Conservation (phyloP, 495 filamentous ascomycete species). For the Letharia lupina region DNA sequence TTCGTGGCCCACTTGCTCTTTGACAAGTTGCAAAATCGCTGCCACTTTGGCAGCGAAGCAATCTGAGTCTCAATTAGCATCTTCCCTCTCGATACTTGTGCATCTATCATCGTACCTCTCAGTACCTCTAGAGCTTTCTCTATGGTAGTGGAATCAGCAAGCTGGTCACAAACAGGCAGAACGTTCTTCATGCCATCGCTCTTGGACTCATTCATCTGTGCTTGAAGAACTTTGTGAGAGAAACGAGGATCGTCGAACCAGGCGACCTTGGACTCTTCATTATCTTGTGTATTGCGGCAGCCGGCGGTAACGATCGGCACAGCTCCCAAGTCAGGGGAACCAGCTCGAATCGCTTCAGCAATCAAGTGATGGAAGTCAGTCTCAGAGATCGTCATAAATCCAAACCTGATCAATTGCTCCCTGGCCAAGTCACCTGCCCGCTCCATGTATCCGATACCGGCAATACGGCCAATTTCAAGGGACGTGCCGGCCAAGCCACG, state of each 20-base stretch:
- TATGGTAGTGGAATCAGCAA: constrained; percentile 21
- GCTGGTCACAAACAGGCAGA: constrained; percentile 21
- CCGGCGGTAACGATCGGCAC: not conserved
- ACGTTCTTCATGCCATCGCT: constrained; percentile 16
- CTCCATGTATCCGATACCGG: constrained; percentile 45
- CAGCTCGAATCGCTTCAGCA: constrained; percentile 44
- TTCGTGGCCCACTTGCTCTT: not conserved
- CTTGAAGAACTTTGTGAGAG: constrained; percentile 11
- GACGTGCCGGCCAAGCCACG: constrained; percentile 24
- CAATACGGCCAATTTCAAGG: constrained; percentile 19
- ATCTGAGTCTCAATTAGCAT: not conserved
- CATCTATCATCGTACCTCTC: not conserved
- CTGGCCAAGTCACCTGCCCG: constrained; percentile 17
- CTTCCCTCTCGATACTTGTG: not conserved
- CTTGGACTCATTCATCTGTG: too few species aligned
- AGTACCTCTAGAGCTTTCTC: constrained; percentile 21
- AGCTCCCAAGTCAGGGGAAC: constrained; percentile 11
- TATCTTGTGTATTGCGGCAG: constrained; percentile 4
- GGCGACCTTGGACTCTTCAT: not conserved
- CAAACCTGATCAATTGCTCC: constrained; percentile 22
- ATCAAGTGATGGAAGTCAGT: constrained; percentile 36
- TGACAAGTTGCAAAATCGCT: not conserved
- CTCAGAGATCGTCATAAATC: constrained; percentile 24
- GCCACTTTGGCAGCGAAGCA: constrained; percentile 4
- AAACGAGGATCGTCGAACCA: constrained; percentile 12